Evolutionary conservation across 306 rosid species (phyloP).

Genomic region (Lotus japonicus): DNA sequence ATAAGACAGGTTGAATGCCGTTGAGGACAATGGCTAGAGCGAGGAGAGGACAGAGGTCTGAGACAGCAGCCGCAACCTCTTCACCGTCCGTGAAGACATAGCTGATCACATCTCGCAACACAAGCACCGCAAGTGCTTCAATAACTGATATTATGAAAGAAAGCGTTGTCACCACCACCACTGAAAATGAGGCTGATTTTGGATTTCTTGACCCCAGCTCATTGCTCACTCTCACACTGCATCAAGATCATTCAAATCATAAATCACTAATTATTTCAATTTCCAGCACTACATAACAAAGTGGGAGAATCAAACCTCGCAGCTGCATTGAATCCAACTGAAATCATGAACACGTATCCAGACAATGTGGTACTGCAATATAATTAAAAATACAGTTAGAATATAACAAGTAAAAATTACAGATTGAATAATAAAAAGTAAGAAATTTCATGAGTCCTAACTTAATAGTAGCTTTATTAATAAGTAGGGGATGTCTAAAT

Average conservation of each 20-base stretch:
- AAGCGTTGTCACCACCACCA: constrained; percentile 47
- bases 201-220: constrained; percentile 81
- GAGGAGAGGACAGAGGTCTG: constrained; percentile 69
- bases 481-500: too few relatives aligned
- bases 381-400: too few relatives aligned
- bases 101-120: constrained; percentile 51
- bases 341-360: constrained; percentile 80
- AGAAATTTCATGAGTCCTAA: too few relatives aligned
- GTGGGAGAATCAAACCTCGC: constrained; percentile 45
- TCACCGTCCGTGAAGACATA: constrained; percentile 64
- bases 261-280: too few relatives aligned
- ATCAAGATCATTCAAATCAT: neutral
- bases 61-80: constrained; percentile 72
- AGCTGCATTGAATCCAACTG: constrained; percentile 91
- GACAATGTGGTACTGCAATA: constrained; percentile 52
- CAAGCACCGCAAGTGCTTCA: constrained; percentile 37
- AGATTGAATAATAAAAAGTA: too few relatives aligned
- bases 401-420: too few relatives aligned
- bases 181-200: constrained; percentile 66
- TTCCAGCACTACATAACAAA: neutral
- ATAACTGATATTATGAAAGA: constrained; percentile 48
- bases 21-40: constrained; percentile 63
- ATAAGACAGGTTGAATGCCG: constrained; percentile 79
- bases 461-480: too few relatives aligned
- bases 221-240: constrained; percentile 89